Percentiles rank a stretch among this genome's conserved stretches.
Conservation (phyloP, 371 early-diverging fungal genomes). For the Syncephalastrum sp. region DNA sequence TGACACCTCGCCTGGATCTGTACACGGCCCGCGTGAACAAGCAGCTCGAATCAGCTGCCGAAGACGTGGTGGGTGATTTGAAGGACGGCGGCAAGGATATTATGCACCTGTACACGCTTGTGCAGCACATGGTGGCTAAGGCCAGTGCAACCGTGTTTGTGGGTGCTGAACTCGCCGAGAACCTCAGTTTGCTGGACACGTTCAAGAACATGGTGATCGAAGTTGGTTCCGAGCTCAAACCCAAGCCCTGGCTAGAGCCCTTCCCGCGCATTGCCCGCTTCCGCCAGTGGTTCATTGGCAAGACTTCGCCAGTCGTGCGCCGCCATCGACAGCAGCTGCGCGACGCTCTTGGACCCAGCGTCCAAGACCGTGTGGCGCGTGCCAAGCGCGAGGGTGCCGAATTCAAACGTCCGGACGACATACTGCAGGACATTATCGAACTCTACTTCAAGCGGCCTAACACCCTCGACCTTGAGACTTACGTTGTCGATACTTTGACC, state of each 20-base stretch:
- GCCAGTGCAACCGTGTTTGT: constrained; percentile 25
- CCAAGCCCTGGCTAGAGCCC: constrained; percentile 9
- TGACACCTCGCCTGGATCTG: background rate
- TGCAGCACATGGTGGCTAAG: constrained; percentile 18
- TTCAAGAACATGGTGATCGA: constrained; percentile 27
- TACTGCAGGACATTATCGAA: constrained; percentile 23
- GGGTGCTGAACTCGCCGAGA: constrained; percentile 12
- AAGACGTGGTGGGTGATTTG: too few relatives aligned
- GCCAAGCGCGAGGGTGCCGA: background rate
- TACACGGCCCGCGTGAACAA: background rate
- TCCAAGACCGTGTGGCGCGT: constrained; percentile 5
- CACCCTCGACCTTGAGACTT: background rate
- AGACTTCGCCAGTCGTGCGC: background rate
- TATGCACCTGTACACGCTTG: constrained; percentile 11
- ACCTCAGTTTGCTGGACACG: constrained; percentile 14
- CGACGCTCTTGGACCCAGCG: constrained; percentile 8
- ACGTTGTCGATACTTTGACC: constrained; percentile 18
- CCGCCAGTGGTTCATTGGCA: constrained; percentile 17
- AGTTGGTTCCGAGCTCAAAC: constrained; percentile 9
- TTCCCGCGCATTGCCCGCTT: constrained; percentile 8
- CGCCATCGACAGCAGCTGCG: constrained; percentile 9
- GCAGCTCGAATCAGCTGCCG: too few relatives aligned
- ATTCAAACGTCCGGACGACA: constrained; percentile 10
- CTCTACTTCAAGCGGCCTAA: constrained; percentile 7
- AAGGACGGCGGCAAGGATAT: constrained; percentile 9